Base-by-base conservation (phyloP, 192 early-diverging fungal species). In the Mortierella alpina region DNA sequence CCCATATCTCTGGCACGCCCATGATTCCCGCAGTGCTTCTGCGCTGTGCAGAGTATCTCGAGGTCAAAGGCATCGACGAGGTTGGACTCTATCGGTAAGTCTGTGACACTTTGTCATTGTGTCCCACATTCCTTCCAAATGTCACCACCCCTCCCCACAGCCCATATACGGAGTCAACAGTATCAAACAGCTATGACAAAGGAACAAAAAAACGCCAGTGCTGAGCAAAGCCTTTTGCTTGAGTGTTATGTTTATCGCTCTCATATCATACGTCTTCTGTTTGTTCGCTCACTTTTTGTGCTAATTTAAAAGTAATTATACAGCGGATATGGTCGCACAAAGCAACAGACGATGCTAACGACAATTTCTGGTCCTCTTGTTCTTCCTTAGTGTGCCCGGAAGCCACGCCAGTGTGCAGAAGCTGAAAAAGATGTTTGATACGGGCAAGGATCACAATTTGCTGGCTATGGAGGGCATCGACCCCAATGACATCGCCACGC, bases 401-500 rank as follows among this genome's bases (percentile, higher is more conserved):
- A 85, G 85, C 63, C 84, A 81, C 59, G 84, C 75, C 39, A 83
- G 72, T 18, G 86, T 89, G n/a, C 83, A 83, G 66, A 86, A 85
- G 65, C 68, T 89, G 46, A 82, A 79, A 23, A 70, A 69, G 51
- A 70, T 84, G 31, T 89, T 87, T 70, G 84, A 89, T 61, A 56
- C 75, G 65, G 88, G 88, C 82, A 85, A 72, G 59, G 88, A 90
- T 61, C 52, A 82, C 55, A 84, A 90, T 63, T 79, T 90, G 45
- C 57, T 75, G 47, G 48, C 63, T 12, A 80, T 80, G 49, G 70
- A 73, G 1, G 75, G 70, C 18, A 65, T 77, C 41, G 90, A 91
- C 57, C 88, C 90, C 12, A 86, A 91, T 57, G 87, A 85, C 12
- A 89, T 90, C 46, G 88, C 86, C 41, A 83, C 88, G 23, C 71